A percentile compares a stretch with the other conserved stretches of the same genome.
Conservation (phyloP, 805 yeast species). For the Candida bentonensis region DNA sequence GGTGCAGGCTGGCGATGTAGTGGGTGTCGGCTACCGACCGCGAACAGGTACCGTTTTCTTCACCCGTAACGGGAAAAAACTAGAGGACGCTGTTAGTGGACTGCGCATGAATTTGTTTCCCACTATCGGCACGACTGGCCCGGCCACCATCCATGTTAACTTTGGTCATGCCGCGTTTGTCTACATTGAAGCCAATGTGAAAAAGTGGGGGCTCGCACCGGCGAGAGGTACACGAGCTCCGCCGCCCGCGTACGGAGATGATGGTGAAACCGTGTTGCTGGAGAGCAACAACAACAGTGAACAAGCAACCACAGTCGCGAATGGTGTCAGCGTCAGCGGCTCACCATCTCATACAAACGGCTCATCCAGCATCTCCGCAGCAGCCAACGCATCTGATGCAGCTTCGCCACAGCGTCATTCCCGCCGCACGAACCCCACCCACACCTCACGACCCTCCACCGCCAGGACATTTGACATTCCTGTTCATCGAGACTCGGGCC, state of each 20-base stretch:
- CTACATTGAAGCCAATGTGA: constrained; percentile 81
- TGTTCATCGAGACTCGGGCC: not conserved
- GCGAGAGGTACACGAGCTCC: constrained; percentile 78
- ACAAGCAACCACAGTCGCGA: too few species aligned
- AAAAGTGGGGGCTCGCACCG: constrained; percentile 94
- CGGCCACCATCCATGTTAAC: constrained; percentile 74
- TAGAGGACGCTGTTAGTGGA: constrained; percentile 65
- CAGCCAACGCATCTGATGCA: not conserved
- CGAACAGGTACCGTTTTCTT: constrained; percentile 79
- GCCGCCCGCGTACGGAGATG: constrained; percentile 83
- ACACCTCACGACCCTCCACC: not conserved
- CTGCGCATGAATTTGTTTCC: constrained; percentile 70
- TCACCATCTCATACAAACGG: not conserved
- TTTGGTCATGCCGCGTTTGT: constrained; percentile 85
- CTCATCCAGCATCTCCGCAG: not conserved
- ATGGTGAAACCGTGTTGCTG: constrained; percentile 60
- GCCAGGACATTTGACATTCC: not conserved
- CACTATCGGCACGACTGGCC: constrained; percentile 73
- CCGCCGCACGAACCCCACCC: not conserved
- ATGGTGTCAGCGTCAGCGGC: not conserved
- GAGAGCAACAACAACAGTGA: too few species aligned
- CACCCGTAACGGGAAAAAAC: constrained; percentile 86
- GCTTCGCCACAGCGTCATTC: not conserved
- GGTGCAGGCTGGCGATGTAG: constrained; percentile 71
- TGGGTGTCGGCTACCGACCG: constrained; percentile 82